These are phyloP conservation scores for Apiospora hydei DNA, from an alignment of 2,329 filamentous ascomycete species.

Conservation along the genomic window DNA sequence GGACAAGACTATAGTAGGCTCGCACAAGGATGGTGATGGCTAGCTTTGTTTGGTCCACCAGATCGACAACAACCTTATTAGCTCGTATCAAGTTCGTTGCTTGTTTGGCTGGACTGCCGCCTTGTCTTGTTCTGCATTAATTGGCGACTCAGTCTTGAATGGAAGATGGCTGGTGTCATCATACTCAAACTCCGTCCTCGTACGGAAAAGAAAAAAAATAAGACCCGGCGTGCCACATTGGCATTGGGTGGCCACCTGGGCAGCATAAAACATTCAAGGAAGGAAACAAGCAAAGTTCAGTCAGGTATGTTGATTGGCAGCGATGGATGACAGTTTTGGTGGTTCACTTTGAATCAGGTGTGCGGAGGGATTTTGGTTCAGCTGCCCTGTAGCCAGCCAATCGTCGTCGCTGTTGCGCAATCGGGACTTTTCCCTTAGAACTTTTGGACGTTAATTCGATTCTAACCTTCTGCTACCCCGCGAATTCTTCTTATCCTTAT, in stretches of 20 bases:
- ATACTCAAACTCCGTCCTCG: background rate
- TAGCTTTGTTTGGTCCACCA: background rate
- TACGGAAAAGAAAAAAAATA: background rate
- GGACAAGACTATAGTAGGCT: background rate
- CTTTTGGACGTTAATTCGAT: slow-evolving; percentile 7
- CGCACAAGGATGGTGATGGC: background rate
- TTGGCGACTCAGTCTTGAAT: background rate
- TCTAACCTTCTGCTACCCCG: background rate
- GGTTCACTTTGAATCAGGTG: background rate
- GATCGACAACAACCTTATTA: background rate
- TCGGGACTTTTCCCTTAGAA: background rate
- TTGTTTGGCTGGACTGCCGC: background rate
- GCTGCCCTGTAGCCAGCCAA: slow-evolving; percentile 5
- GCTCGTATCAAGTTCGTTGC: slow-evolving; percentile 8
- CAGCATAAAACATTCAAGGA: too few relatives aligned
- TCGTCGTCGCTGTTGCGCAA: background rate
- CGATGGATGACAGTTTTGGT: slow-evolving; percentile 2
- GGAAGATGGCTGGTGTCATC: background rate
- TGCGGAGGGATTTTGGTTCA: background rate
- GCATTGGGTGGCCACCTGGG: background rate
- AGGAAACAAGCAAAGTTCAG: background rate
- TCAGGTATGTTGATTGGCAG: background rate
- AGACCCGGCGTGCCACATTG: background rate
- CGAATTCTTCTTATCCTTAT: slow-evolving; percentile 10
- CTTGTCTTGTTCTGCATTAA: background rate